Evolutionary conservation across 2,329 filamentous ascomycete genomes (phyloP).

Genomic region (Exophiala bonariae): DNA sequence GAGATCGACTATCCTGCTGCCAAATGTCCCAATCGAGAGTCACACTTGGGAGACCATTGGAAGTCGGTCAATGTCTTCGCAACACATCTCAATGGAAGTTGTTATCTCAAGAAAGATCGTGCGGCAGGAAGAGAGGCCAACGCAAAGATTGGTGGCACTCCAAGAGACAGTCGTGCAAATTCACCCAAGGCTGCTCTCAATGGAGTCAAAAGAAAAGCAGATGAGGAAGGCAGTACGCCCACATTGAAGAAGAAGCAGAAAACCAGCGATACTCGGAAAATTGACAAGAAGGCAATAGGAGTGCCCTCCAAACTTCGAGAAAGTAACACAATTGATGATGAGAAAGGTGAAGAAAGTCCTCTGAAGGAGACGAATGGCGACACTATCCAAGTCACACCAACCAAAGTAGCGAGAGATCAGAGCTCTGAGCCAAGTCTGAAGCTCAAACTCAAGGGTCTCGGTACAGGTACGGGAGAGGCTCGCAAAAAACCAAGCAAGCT

Average conservation of each 20-base stretch:
- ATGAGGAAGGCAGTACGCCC: conserved; percentile 22
- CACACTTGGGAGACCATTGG: conserved; percentile 29
- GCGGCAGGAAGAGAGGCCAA: conserved; percentile 28
- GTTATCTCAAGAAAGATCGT: conserved; percentile 27
- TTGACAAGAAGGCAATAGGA: conserved; percentile 21
- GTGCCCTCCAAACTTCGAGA: conserved; percentile 27
- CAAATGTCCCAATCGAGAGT: conserved; percentile 30
- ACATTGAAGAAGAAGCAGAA: conserved; percentile 28
- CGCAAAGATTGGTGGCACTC: conserved; percentile 28
- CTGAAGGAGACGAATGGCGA: conserved; percentile 25
- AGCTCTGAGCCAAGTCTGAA: conserved; percentile 25
- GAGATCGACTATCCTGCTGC: conserved; percentile 29
- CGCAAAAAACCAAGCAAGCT: conserved; percentile 19
- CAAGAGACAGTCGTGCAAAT: conserved; percentile 28
- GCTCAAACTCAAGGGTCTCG: conserved; percentile 23
- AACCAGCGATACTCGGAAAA: conserved; percentile 19
- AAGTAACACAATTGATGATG: conserved; percentile 23
- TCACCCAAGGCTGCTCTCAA: conserved; percentile 26
- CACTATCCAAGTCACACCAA: conserved; percentile 26
- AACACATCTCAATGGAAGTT: conserved; percentile 28
- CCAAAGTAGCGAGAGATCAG: conserved; percentile 18
- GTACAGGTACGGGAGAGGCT: conserved; percentile 7
- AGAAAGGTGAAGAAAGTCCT: conserved; percentile 16
- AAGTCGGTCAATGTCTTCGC: conserved; percentile 31
- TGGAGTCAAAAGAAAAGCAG: conserved; percentile 27